Evolutionary conservation across 257 asterid genomes (phyloP).

Genomic region (Prunella vulgaris): DNA sequence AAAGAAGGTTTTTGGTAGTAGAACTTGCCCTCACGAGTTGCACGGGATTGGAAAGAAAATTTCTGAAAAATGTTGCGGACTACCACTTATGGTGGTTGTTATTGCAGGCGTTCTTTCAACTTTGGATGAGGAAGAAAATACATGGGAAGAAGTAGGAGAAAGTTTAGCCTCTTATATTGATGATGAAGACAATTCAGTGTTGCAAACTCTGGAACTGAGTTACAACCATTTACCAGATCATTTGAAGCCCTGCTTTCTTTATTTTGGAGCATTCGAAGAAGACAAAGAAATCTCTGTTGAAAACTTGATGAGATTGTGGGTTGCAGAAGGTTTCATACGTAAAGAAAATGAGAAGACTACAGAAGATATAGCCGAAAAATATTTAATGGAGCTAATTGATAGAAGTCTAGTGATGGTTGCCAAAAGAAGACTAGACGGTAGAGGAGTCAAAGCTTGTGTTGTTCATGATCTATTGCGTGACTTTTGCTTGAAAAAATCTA

Average conservation of each 20-base stretch:
- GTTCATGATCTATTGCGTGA: background rate
- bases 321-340: no score
- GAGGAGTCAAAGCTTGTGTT: background rate
- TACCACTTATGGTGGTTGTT: constrained; percentile 7
- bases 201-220: constrained; percentile 26
- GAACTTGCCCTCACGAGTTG: background rate
- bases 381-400: no score
- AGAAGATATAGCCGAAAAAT: no score
- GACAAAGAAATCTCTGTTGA: background rate
- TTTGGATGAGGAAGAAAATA: no score
- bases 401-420: background rate
- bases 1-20: constrained; percentile 18
- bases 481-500: background rate
- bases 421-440: constrained; percentile 9
- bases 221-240: constrained; percentile 29
- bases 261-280: constrained; percentile 23
- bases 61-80: constrained; percentile 1
- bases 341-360: no score
- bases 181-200: no score
- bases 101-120: constrained; percentile 9
- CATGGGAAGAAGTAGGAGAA: no score
- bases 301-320: no score
- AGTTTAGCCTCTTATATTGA: no score
- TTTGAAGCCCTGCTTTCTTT: constrained; percentile 32
- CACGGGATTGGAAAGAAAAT: background rate